phyloP scores from a whole-genome alignment of 805 yeast genomes.

The Yarrowia bubula region DNA sequence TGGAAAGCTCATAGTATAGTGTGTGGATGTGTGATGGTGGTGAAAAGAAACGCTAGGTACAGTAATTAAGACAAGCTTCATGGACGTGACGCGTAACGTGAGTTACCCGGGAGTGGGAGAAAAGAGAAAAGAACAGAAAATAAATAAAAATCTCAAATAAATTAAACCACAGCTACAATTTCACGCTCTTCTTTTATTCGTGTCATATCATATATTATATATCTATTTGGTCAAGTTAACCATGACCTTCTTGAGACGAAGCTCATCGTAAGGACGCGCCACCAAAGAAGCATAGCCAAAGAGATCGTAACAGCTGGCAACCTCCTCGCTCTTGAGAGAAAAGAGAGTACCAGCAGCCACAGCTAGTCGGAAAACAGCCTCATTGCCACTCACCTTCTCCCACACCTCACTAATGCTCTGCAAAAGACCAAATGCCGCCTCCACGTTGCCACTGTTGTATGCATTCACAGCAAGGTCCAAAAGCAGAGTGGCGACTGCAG shows the following conservation, averaged over 20 bases:
- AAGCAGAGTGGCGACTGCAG: conserved; percentile 50
- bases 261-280: neutral
- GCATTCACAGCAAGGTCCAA: conserved; percentile 46
- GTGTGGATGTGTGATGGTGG: neutral
- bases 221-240: neutral
- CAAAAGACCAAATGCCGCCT: conserved; percentile 34
- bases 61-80: neutral
- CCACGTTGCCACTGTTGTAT: conserved; percentile 37
- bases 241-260: conserved; percentile 15
- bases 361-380: conserved; percentile 63
- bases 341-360: conserved; percentile 64
- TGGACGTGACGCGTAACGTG: conserved; percentile 22
- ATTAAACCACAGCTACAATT: no score
- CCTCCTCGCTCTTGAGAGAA: conserved; percentile 29
- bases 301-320: conserved; percentile 1
- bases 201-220: neutral
- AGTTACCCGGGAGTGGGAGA: conserved; percentile 5
- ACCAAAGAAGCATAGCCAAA: neutral
- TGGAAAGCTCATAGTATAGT: conserved; percentile 10
- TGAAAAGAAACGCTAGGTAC: neutral
- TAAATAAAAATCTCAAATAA: neutral
- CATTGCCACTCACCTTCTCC: conserved; percentile 47
- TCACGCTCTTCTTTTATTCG: neutral
- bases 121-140: neutral
- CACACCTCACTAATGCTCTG: conserved; percentile 40